Base-by-base conservation (phyloP, 2,329 filamentous ascomycete species). In the Talaromyces sp. region DNA sequence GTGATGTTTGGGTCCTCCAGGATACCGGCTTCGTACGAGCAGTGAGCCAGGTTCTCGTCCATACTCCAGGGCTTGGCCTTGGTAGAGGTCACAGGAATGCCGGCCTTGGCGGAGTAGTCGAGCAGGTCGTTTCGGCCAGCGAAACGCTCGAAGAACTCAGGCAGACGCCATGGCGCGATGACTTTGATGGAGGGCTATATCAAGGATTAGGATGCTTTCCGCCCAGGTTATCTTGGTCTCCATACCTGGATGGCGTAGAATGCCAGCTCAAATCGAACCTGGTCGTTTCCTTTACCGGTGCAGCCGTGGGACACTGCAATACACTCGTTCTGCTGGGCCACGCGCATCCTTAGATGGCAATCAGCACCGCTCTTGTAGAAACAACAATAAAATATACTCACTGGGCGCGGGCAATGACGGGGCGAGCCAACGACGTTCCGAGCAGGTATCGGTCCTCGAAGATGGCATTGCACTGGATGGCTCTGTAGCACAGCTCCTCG, bases 401-500 rank as follows among this genome's bases (percentile, higher is more conserved):
- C 65, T 80, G 78, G 56, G 78, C 76, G 60, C 79, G 75, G 51
- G 79, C 79, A 63, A 81, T 81, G 55, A 81, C 78, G 58, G 79
- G 77, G 58, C 79, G 78, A 62, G 79, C 79, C 62, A 77, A 69
- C 58, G 70, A 73, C 36, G 76, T 77, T 66, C 72, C 71, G 67
- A 60, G 62, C n/a, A 62, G 60, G 60, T 61, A 64, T 65, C 82
- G 79, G 71, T 87, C 87, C 80, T 92, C 86, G 73, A 87, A 89
- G 74, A 87, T 84, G 65, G 82, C 82, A 68, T 84, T 85, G 78
- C 86, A 91, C 77, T 91, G 60, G 65, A 95, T 85, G 64, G 91
- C 90, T 58, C 85, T 88, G 84, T 88, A 93, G 81, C 88, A 89
- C 52, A 95, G 82, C 80, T 93, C 85, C 69, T 92, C 88, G 67